phyloP scores from a whole-genome alignment of 345 rosid genomes.

The Durio zibethinus region DNA sequence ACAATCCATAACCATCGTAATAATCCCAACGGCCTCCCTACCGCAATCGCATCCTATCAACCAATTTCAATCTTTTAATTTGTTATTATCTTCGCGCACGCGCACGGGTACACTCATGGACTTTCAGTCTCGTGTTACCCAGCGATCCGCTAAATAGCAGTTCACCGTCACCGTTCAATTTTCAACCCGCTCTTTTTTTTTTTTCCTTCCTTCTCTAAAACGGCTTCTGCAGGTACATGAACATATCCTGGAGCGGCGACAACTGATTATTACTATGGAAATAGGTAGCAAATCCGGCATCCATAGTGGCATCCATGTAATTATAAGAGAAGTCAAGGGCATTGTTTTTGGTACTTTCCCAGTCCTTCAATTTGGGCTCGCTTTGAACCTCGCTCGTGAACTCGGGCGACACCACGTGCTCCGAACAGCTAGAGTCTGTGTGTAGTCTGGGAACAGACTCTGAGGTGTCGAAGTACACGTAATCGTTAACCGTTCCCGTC shows the following conservation, averaged over 20 bases:
- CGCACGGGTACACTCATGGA: constrained; percentile 50
- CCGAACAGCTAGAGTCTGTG: constrained; percentile 80
- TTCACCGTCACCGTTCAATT: neutral
- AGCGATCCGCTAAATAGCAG: neutral
- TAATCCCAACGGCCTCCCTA: neutral
- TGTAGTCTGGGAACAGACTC: constrained; percentile 84
- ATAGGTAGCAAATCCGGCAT: constrained; percentile 30
- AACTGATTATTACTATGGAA: constrained; percentile 45
- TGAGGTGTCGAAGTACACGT: constrained; percentile 53
- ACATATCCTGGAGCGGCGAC: constrained; percentile 72
- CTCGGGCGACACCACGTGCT: constrained; percentile 77
- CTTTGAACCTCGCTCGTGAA: constrained; percentile 89
- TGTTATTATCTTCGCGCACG: neutral
- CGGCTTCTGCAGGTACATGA: constrained; percentile 57
- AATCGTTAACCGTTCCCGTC: constrained; percentile 29
- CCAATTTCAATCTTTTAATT: neutral
- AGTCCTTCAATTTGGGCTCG: constrained; percentile 61
- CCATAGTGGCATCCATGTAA: constrained; percentile 53
- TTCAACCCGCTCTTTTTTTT: neutral
- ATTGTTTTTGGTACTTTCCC: constrained; percentile 25
- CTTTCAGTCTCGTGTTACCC: constrained; percentile 55
- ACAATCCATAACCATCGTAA: neutral
- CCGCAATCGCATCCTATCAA: neutral
- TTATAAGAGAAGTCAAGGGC: constrained; percentile 32
- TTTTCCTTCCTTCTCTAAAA: constrained; percentile 34